Evolutionary conservation across 2,329 filamentous ascomycete genomes (phyloP).

Genomic region (Pseudogymnoascus sp.): DNA sequence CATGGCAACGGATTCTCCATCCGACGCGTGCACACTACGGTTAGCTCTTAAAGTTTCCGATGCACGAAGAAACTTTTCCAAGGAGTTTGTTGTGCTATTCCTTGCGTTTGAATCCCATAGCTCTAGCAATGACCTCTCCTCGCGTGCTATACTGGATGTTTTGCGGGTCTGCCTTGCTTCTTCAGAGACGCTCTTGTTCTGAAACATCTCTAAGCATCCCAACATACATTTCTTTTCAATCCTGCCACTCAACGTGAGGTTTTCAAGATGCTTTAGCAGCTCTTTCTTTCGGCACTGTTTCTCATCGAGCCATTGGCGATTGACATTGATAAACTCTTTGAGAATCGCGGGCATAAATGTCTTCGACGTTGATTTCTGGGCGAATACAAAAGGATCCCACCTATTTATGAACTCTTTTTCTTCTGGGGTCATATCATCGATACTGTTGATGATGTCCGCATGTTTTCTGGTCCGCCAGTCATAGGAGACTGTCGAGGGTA

Average conservation of each 20-base stretch:
- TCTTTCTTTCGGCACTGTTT: conserved; percentile 18
- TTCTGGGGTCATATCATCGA: conserved; percentile 22
- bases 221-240: conserved; percentile 14
- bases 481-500: conserved; percentile 24
- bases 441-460: conserved; percentile 26
- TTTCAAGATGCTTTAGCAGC: conserved; percentile 19
- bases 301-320: conserved; percentile 23
- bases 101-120: not conserved
- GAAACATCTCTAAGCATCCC: conserved; percentile 15
- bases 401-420: conserved; percentile 27
- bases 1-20: not conserved
- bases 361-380: conserved; percentile 20
- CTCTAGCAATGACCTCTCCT: not conserved
- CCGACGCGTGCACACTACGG: not conserved
- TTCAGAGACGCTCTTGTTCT: not conserved
- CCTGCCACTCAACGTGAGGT: conserved; percentile 18
- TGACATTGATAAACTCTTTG: conserved; percentile 19
- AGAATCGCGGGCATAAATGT: conserved; percentile 19
- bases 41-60: not conserved
- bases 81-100: not conserved
- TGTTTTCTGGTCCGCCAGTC: conserved; percentile 26
- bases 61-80: not conserved
- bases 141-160: not conserved
- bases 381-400: conserved; percentile 25
- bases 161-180: not conserved